Percentiles rank a stretch among this genome's conserved stretches.
These are phyloP conservation scores for Cercospora zeina DNA, from an alignment of 2,329 filamentous ascomycete genomes.

Conservation along the genomic window DNA sequence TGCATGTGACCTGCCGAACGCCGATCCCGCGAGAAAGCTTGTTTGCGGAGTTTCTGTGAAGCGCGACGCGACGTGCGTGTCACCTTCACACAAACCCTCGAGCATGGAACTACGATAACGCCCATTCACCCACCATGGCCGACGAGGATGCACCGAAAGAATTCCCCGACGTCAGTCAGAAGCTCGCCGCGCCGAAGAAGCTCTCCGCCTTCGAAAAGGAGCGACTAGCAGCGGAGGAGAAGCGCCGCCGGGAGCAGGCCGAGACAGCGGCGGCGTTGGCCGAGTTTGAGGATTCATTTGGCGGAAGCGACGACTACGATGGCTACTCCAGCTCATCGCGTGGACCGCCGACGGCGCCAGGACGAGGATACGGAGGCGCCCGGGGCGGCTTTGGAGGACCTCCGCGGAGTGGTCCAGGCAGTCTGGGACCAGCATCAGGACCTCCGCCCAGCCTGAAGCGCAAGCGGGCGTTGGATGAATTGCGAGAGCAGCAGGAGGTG, in stretches of 20 bases:
- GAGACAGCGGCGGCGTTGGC: slow-evolving; percentile 85
- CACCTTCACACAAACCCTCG: background rate
- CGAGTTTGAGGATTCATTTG: slow-evolving; percentile 82
- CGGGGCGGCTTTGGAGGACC: slow-evolving; percentile 37
- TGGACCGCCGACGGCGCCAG: slow-evolving; percentile 21
- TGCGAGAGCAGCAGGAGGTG: slow-evolving; percentile 37
- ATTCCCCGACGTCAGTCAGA: slow-evolving; percentile 73
- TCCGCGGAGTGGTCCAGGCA: slow-evolving; percentile 51
- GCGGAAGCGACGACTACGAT: slow-evolving; percentile 45
- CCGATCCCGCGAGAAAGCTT: slow-evolving; percentile 6
- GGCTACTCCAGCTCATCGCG: slow-evolving; percentile 27
- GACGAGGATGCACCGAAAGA: slow-evolving; percentile 37
- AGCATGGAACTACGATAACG: slow-evolving; percentile 7
- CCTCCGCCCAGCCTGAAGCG: slow-evolving; percentile 38
- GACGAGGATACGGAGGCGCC: slow-evolving; percentile 36
- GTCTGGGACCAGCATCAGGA: slow-evolving; percentile 48
- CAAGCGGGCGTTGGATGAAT: slow-evolving; percentile 39
- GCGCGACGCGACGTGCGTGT: slow-evolving; percentile 2
- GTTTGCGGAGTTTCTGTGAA: slow-evolving; percentile 8
- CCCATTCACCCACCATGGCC: slow-evolving; percentile 22
- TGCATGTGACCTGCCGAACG: slow-evolving; percentile 5
- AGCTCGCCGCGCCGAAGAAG: slow-evolving; percentile 72
- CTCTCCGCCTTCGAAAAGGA: slow-evolving; percentile 87
- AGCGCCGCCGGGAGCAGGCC: slow-evolving; percentile 77
- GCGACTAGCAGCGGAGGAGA: slow-evolving; percentile 85